Percentiles rank a stretch among this genome's conserved stretches.
Evolutionary conservation across 1,139 yeast species (phyloP).

Genomic region (Yamadazyma aaseri): DNA sequence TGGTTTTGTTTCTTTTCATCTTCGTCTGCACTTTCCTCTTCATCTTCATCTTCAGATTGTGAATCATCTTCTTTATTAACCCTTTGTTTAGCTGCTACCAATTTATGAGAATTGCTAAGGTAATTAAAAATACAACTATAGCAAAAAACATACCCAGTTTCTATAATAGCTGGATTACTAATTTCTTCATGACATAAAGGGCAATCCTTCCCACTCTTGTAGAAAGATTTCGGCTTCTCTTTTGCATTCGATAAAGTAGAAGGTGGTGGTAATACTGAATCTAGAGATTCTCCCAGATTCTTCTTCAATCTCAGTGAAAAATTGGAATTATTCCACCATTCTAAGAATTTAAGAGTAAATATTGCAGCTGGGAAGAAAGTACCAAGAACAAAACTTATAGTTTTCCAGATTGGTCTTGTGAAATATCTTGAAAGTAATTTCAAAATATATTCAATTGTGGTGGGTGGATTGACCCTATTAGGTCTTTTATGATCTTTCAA

Average conservation of each 20-base stretch:
- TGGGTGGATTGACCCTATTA: slow-evolving; percentile 49
- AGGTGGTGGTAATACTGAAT: slow-evolving; percentile 57
- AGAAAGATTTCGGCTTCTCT: slow-evolving; percentile 16
- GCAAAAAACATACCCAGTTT: slow-evolving; percentile 89
- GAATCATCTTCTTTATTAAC: slow-evolving; percentile 13
- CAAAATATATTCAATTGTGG: slow-evolving; percentile 45
- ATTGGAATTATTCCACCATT: slow-evolving; percentile 92
- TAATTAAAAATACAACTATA: slow-evolving; percentile 79
- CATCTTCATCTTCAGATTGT: slow-evolving; percentile 21
- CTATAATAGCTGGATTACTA: slow-evolving; percentile 81
- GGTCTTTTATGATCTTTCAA: slow-evolving; percentile 17
- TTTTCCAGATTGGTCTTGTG: slow-evolving; percentile 40
- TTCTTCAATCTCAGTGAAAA: slow-evolving; percentile 62
- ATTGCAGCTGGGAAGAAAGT: slow-evolving; percentile 81
- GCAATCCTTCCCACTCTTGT: slow-evolving; percentile 47
- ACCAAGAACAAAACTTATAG: slow-evolving; percentile 41
- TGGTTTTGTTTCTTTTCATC: slow-evolving; percentile 19
- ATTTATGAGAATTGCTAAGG: slow-evolving; percentile 48
- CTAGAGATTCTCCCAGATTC: slow-evolving; percentile 48
- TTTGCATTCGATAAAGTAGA: slow-evolving; percentile 22
- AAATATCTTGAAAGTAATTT: slow-evolving; percentile 28
- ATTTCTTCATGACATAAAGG: slow-evolving; percentile 70
- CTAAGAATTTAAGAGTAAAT: slow-evolving; percentile 79
- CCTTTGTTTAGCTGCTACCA: slow-evolving; percentile 25
- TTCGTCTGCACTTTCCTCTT: slow-evolving; percentile 17